Evolutionary conservation across 495 filamentous ascomycete genomes (phyloP).

Genomic region (Diplogelasinospora grovesii): DNA sequence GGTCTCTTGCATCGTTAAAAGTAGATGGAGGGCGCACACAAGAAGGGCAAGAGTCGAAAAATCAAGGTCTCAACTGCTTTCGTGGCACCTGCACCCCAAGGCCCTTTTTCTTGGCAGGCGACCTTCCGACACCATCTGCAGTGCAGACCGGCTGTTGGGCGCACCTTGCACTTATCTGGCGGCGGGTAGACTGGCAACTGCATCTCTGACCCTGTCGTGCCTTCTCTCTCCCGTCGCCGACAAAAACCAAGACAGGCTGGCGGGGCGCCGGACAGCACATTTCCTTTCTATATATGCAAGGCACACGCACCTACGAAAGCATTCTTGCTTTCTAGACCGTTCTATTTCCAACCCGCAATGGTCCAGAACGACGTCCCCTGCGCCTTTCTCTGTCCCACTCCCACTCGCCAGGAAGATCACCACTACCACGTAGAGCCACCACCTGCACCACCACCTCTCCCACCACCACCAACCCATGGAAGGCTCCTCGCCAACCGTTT

Average conservation of each 20-base stretch:
- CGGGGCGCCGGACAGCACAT: not conserved
- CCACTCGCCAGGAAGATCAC: constrained; percentile 3
- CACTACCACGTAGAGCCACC: not conserved
- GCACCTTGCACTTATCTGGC: too few species aligned
- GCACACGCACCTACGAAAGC: constrained; percentile 1
- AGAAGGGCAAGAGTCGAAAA: constrained; percentile 3
- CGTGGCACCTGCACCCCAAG: constrained; percentile 19
- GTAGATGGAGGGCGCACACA: constrained; percentile 1
- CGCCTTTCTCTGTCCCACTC: constrained; percentile 5
- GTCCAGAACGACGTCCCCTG: not conserved
- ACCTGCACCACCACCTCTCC: constrained; percentile 1
- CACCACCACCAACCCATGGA: constrained; percentile 24
- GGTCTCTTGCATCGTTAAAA: too few species aligned
- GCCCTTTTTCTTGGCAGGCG: constrained; percentile 14
- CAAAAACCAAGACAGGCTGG: not conserved
- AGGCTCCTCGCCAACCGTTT: constrained; percentile 23
- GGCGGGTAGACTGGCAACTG: too few species aligned
- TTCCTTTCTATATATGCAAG: constrained; percentile 9
- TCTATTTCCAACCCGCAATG: constrained; percentile 12
- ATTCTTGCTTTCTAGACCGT: constrained; percentile 17
- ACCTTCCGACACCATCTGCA: constrained; percentile 7
- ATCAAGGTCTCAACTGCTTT: constrained; percentile 16
- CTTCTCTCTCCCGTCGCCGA: not conserved
- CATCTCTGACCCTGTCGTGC: too few species aligned
- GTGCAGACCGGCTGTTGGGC: too few species aligned